Evolutionary conservation across 345 rosid species (phyloP), one percentile per base, ranked within the genome.

Genomic region (Brassica napus): DNA sequence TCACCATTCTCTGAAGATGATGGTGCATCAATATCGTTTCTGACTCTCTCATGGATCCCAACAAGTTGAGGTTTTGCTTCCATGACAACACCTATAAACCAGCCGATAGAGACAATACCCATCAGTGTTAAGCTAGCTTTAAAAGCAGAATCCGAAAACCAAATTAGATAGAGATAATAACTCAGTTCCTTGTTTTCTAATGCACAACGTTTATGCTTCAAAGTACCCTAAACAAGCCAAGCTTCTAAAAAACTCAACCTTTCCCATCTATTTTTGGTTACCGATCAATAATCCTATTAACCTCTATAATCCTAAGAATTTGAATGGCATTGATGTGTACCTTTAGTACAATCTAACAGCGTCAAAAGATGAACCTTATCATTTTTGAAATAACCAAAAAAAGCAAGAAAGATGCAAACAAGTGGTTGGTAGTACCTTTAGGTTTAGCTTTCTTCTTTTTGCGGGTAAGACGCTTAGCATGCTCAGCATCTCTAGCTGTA

Each of bases 21-120:
- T 69, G 80, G 83, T 71, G 85, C 87, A 81, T 84, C 91, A 0
- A 91, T 78, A 83, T 93, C 94, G 80, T 94, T 91, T 76, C 94
- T 87, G 39, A 93, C 98, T 77, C 97, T 87, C 74, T 93, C 98
- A 57, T 88, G 96, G 77, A 92, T 86, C 31, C 91, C 97, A 72
- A 93, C 92, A n/a, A 91, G 86, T 68, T 90, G 93, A 78, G 98
- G 83, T 78, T 93, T 91, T 34, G 92, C 88, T 84, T 93, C 94
- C 84, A 93, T 66, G 11, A 93, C 92, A 77, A 86, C 88, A 52
- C 94, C 99, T 95, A 68, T 55, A 65, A 8, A 44, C 65, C 74
- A 70, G 35, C 31, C 32, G n/a, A 77, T 77, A 55, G 31, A 28
- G 31, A 28, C 31, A 28, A 28, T 28, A 28, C 31, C 67, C 60